Evolutionary conservation across 2,329 filamentous ascomycete species (phyloP).

Genomic region (Alternaria arbusti): DNA sequence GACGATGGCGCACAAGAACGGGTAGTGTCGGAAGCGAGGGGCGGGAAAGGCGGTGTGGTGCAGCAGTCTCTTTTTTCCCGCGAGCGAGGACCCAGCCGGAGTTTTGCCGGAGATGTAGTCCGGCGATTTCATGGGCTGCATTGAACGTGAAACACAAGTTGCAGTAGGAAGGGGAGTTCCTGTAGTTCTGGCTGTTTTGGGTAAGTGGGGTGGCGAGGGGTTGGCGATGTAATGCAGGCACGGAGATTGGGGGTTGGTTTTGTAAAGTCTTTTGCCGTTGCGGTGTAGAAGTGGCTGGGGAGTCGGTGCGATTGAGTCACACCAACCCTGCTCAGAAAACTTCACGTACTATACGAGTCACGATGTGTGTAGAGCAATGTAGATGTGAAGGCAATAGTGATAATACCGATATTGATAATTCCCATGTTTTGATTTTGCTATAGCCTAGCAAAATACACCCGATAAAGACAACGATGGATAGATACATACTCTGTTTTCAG

Average conservation of each 20-base stretch:
- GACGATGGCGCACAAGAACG: too few species aligned
- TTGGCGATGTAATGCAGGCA: neutral
- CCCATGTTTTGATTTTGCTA: neutral
- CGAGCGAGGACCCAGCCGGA: neutral
- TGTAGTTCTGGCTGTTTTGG: neutral
- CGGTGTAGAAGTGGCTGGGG: neutral
- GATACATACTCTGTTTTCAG: slow-evolving; percentile 17
- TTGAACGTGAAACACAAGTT: neutral
- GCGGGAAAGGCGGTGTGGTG: neutral
- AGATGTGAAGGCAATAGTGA: neutral
- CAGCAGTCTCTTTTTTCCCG: neutral
- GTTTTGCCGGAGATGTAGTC: neutral
- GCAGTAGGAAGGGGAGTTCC: neutral
- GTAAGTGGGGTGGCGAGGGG: neutral
- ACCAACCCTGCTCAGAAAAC: neutral
- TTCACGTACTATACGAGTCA: neutral
- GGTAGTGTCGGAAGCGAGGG: neutral
- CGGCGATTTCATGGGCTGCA: neutral
- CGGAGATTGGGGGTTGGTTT: neutral
- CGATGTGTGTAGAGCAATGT: neutral
- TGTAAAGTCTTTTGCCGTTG: neutral
- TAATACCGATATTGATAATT: slow-evolving; percentile 12
- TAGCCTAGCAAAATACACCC: slow-evolving; percentile 3
- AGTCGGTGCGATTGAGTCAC: neutral
- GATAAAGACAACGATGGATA: slow-evolving; percentile 10